Percentiles rank a stretch among this genome's conserved stretches.
These are phyloP conservation scores for Kwoniella sp. DNA, from an alignment of 768 basidiomycete species.

Conservation along the genomic window DNA sequence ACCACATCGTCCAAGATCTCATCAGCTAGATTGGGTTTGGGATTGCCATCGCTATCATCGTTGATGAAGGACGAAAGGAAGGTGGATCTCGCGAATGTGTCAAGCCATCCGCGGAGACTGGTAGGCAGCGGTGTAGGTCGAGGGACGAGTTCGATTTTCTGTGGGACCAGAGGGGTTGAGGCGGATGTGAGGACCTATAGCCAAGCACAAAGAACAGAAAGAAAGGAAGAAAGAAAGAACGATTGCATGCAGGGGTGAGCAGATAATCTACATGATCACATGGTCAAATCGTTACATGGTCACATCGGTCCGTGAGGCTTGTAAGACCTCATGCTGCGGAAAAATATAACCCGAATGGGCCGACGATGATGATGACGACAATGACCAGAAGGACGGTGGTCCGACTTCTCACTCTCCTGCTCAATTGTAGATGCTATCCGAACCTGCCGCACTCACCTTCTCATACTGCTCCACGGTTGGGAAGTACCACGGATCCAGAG, in stretches of 20 bases:
- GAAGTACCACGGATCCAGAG: slow-evolving; percentile 81
- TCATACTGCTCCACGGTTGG: slow-evolving; percentile 71
- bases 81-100: slow-evolving; percentile 66
- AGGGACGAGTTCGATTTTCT: slow-evolving; percentile 45
- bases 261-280: no score
- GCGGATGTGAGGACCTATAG: neutral
- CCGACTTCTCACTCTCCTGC: neutral
- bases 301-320: no score
- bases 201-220: neutral
- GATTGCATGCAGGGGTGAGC: no score
- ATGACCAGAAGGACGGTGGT: neutral
- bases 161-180: neutral
- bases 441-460: slow-evolving; percentile 59
- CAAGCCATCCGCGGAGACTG: slow-evolving; percentile 64
- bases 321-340: no score
- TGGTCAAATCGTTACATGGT: no score
- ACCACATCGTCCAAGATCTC: slow-evolving; percentile 68
- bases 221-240: no score
- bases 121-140: slow-evolving; percentile 56
- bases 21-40: no score
- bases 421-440: no score
- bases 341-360: no score
- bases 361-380: no score
- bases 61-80: slow-evolving; percentile 65
- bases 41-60: slow-evolving; percentile 61